Evolutionary conservation across 306 rosid genomes (phyloP).

Genomic region (Oemleria cerasiformis): DNA sequence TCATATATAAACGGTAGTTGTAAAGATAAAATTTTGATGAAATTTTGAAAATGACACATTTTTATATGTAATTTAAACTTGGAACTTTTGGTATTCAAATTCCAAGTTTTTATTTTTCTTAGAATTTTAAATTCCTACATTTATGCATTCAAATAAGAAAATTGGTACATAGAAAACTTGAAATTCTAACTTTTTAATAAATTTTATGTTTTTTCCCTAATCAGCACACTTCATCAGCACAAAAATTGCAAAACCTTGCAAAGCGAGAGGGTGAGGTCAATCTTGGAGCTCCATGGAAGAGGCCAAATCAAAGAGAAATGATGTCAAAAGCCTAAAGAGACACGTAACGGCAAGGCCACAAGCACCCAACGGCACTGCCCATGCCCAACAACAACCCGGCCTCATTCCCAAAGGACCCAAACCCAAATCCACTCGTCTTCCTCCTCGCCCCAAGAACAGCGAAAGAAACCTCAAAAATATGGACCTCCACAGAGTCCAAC

Average conservation of each 20-base stretch:
- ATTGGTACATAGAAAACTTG: too few relatives aligned
- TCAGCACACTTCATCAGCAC: too few relatives aligned
- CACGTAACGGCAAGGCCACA: slow-evolving; percentile 6
- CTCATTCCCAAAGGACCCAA: background rate
- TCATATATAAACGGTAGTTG: too few relatives aligned
- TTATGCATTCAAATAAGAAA: too few relatives aligned
- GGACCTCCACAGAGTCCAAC: background rate
- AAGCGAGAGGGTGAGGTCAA: background rate
- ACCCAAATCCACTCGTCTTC: background rate
- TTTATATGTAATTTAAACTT: too few relatives aligned
- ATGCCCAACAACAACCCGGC: background rate
- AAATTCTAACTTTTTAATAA: too few relatives aligned
- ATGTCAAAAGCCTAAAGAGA: background rate
- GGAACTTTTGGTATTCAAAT: too few relatives aligned
- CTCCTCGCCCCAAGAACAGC: slow-evolving; percentile 3
- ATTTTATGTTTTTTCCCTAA: too few relatives aligned
- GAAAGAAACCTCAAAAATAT: background rate
- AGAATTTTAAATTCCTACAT: too few relatives aligned
- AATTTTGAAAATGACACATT: too few relatives aligned
- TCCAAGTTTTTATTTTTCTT: too few relatives aligned
- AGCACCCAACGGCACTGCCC: background rate
- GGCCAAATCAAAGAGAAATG: background rate
- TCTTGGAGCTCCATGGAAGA: background rate
- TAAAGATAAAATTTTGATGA: too few relatives aligned
- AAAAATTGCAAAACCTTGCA: background rate